Conservation (phyloP, 2,329 filamentous ascomycete genomes). For the Fusarium acutatum region DNA sequence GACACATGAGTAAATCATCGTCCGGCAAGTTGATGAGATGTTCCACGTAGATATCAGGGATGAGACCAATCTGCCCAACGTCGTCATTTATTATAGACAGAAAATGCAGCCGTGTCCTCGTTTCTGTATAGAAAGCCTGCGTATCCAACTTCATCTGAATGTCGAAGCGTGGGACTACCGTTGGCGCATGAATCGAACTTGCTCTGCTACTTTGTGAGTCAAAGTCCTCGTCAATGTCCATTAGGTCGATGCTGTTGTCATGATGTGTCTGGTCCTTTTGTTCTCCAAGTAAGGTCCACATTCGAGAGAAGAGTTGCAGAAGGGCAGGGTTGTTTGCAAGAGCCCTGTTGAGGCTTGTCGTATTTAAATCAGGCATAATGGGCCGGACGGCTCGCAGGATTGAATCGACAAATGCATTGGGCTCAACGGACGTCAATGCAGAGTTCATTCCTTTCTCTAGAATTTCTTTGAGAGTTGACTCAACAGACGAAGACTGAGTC, state of each 20-base stretch:
- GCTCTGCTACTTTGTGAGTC: conserved; percentile 65
- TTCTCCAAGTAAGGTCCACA: conserved; percentile 45
- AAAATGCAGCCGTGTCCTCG: conserved; percentile 56
- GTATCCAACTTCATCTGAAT: conserved; percentile 52
- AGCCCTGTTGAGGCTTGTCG: conserved; percentile 49
- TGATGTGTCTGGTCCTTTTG: conserved; percentile 33
- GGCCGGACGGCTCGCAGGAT: conserved; percentile 55
- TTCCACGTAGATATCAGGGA: conserved; percentile 62
- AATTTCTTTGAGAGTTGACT: conserved; percentile 52
- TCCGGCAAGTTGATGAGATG: conserved; percentile 58
- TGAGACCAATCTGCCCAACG: conserved; percentile 54
- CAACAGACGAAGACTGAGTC: conserved; percentile 58
- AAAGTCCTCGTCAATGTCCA: conserved; percentile 75
- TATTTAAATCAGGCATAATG: conserved; percentile 56
- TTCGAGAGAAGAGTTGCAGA: conserved; percentile 52
- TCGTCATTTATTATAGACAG: conserved; percentile 55
- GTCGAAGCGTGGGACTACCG: conserved; percentile 58
- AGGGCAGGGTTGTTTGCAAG: conserved; percentile 52
- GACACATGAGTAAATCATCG: conserved; percentile 63
- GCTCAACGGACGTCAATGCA: conserved; percentile 56
- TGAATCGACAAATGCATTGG: conserved; percentile 55
- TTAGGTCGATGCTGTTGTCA: conserved; percentile 58
- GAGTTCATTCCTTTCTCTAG: conserved; percentile 52
- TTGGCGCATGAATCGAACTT: conserved; percentile 47
- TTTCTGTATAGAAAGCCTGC: conserved; percentile 59